Conservation (phyloP, 495 filamentous ascomycete genomes). For the Hyaloscypha bicolor region DNA sequence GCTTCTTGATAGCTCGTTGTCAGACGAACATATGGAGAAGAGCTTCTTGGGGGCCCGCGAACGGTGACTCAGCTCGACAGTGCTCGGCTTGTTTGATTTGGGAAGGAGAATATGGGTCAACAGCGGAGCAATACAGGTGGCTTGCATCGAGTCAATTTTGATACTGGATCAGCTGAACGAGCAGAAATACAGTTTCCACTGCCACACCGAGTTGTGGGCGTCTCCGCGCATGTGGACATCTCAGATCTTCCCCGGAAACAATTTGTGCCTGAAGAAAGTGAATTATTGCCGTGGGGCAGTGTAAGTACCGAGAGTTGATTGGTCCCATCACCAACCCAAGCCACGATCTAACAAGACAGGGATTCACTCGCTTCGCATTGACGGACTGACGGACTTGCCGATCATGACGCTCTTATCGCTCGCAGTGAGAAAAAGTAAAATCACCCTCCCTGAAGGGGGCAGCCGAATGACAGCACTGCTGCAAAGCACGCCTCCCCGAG, state of each 20-base stretch:
- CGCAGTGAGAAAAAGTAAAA: background rate
- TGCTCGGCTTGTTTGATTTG: constrained; percentile 4
- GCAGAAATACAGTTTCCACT: background rate
- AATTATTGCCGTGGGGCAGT: background rate
- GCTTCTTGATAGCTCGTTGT: background rate
- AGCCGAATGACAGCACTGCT: constrained; percentile 11
- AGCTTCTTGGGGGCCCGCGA: background rate
- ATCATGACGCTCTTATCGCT: constrained; percentile 14
- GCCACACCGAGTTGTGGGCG: background rate
- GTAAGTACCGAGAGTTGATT: constrained; percentile 4
- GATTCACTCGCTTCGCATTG: background rate
- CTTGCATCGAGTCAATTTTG: constrained; percentile 9
- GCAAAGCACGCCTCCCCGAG: background rate
- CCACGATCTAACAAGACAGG: constrained; percentile 6
- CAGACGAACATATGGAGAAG: constrained; percentile 6
- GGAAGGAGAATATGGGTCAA: background rate
- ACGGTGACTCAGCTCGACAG: background rate
- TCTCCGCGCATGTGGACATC: constrained; percentile 3
- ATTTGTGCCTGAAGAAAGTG: background rate
- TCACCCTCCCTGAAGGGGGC: background rate
- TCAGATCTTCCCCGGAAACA: background rate
- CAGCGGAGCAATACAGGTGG: background rate
- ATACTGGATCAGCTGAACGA: constrained; percentile 28
- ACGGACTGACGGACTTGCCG: constrained; percentile 4
- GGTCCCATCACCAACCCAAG: background rate